Evolutionary conservation across 345 rosid species (phyloP).

Genomic region (Aquilaria malaccensis): DNA sequence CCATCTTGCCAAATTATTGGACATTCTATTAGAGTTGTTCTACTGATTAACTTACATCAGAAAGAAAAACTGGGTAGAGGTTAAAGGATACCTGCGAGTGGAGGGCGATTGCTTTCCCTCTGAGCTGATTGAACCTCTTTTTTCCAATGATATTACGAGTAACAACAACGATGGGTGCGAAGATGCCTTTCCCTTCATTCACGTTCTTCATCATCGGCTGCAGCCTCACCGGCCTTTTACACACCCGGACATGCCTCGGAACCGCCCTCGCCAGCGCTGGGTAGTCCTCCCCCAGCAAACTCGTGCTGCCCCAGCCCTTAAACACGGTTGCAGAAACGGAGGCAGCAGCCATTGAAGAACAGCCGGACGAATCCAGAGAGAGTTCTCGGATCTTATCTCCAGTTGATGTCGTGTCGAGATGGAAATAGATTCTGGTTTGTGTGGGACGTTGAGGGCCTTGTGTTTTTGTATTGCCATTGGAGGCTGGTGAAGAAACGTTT

Average conservation of each 20-base stretch:
- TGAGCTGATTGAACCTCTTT: constrained; percentile 81
- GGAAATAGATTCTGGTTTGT: background rate
- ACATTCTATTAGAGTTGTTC: no score
- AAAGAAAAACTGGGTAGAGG: background rate
- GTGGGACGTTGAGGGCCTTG: constrained; percentile 14
- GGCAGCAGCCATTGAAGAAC: constrained; percentile 24
- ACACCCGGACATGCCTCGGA: constrained; percentile 31
- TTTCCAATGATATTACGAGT: constrained; percentile 69
- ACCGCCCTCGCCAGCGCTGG: constrained; percentile 24
- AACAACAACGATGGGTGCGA: constrained; percentile 74
- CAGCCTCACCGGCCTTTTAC: constrained; percentile 36
- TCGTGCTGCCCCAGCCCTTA: constrained; percentile 43
- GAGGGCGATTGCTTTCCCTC: constrained; percentile 96
- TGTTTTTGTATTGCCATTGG: constrained; percentile 18
- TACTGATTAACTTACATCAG: background rate
- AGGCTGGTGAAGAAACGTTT: constrained; percentile 15
- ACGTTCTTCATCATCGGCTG: constrained; percentile 80
- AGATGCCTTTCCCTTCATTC: constrained; percentile 93
- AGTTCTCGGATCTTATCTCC: constrained; percentile 2
- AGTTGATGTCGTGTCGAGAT: background rate
- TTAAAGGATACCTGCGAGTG: constrained; percentile 71
- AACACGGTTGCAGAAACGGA: constrained; percentile 46
- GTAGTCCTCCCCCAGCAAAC: constrained; percentile 43
- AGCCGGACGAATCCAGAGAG: background rate
- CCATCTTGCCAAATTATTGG: no score